Evolutionary conservation across 2,329 filamentous ascomycete genomes (phyloP).

Genomic region (Zalaria obscura): DNA sequence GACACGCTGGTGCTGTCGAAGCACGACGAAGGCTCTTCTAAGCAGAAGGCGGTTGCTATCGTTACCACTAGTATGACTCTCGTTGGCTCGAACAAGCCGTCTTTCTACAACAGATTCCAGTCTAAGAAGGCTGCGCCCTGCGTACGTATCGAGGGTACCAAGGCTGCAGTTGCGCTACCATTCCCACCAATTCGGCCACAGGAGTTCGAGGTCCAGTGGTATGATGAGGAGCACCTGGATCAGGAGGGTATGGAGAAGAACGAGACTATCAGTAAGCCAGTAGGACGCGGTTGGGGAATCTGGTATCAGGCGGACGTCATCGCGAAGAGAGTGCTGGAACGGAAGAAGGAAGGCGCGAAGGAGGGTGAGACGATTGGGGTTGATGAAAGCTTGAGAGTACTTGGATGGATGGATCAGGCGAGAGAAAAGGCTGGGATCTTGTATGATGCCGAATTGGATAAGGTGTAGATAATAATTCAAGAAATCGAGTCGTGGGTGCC

Average conservation of each 20-base stretch:
- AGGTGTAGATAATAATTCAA: no score
- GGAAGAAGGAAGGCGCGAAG: background rate
- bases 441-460: no score
- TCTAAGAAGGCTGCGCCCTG: background rate
- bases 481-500: no score
- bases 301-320: conserved; percentile 19
- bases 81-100: no score
- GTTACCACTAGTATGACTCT: no score
- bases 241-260: conserved; percentile 13
- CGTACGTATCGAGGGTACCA: conserved; percentile 12
- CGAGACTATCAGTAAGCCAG: conserved; percentile 13
- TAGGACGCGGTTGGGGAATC: conserved; percentile 14
- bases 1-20: no score
- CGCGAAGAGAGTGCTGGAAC: conserved; percentile 5
- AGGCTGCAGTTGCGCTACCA: conserved; percentile 14
- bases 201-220: conserved; percentile 14
- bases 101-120: no score
- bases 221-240: conserved; percentile 11
- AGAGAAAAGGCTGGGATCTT: no score
- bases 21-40: no score
- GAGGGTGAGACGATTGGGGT: conserved; percentile 8
- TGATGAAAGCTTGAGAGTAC: conserved; percentile 9
- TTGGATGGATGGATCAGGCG: conserved; percentile 1
- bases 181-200: conserved; percentile 15
- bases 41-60: no score